Evolutionary conservation across 2,329 filamentous ascomycete genomes (phyloP).

Genomic region (Aspergillus sp.): DNA sequence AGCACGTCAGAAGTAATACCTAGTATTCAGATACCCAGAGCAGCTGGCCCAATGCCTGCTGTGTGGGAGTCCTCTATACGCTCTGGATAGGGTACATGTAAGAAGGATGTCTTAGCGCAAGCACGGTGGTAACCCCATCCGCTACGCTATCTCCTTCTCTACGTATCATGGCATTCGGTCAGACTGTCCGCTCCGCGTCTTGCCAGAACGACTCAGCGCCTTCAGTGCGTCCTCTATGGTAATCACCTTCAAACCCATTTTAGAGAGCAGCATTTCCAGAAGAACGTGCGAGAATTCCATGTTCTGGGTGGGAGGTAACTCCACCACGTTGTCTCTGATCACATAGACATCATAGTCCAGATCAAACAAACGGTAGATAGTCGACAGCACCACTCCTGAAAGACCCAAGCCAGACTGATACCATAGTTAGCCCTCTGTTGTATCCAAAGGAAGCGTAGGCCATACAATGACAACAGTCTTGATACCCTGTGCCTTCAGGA

Average conservation of each 20-base stretch:
- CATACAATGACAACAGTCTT: conserved; percentile 41
- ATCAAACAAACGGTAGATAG: conserved; percentile 44
- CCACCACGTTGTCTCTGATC: conserved; percentile 35
- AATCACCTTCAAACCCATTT: conserved; percentile 24
- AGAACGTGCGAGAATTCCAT: conserved; percentile 16
- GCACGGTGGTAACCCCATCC: no score
- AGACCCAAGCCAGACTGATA: conserved; percentile 39
- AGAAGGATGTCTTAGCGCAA: no score
- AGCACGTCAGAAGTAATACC: no score
- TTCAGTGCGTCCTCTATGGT: conserved; percentile 16
- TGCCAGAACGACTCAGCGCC: conserved; percentile 1
- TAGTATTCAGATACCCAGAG: no score
- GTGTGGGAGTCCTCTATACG: no score
- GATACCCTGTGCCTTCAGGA: conserved; percentile 38
- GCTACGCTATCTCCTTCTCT: no score
- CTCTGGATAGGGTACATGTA: no score
- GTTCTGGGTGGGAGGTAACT: conserved; percentile 23
- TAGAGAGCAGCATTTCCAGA: conserved; percentile 24
- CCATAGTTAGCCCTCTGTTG: neutral
- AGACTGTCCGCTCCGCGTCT: no score
- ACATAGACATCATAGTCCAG: conserved; percentile 45
- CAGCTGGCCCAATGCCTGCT: no score
- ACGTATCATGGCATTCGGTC: no score
- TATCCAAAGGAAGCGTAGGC: neutral
- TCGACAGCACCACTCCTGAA: conserved; percentile 43